phyloP scores from a whole-genome alignment of 2,329 filamentous ascomycete genomes.

The Nemania bipapillata region DNA sequence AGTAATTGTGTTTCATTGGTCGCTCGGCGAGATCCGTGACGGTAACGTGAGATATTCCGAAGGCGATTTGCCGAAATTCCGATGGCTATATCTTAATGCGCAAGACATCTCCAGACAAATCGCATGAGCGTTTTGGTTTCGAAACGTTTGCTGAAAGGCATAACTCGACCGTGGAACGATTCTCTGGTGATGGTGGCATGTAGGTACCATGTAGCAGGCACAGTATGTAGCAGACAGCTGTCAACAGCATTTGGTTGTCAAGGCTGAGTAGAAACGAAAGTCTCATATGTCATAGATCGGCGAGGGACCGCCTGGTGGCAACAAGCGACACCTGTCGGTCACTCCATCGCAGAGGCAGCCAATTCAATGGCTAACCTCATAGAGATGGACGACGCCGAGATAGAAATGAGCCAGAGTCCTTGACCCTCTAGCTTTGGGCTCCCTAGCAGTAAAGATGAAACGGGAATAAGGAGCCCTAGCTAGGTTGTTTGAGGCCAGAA shows the following conservation, averaged over 20 bases:
- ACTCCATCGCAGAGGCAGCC: neutral
- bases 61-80: neutral
- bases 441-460: neutral
- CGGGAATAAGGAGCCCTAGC: too few species aligned
- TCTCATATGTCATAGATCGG: neutral
- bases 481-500: too few species aligned
- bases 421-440: neutral
- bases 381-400: neutral
- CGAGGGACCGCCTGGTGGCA: neutral
- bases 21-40: neutral
- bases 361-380: neutral
- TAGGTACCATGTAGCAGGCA: neutral
- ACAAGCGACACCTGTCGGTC: neutral
- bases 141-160: neutral
- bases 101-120: neutral
- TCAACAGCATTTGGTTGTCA: neutral
- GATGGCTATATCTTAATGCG: neutral
- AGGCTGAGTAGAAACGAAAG: neutral
- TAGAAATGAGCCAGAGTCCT: neutral
- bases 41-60: neutral
- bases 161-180: constrained; percentile 24
- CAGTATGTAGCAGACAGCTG: too few species aligned
- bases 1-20: neutral
- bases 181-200: neutral
- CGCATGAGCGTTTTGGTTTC: neutral